These are phyloP conservation scores for Alternaria infectoria DNA, from an alignment of 2,329 filamentous ascomycete genomes.

Conservation along the genomic window DNA sequence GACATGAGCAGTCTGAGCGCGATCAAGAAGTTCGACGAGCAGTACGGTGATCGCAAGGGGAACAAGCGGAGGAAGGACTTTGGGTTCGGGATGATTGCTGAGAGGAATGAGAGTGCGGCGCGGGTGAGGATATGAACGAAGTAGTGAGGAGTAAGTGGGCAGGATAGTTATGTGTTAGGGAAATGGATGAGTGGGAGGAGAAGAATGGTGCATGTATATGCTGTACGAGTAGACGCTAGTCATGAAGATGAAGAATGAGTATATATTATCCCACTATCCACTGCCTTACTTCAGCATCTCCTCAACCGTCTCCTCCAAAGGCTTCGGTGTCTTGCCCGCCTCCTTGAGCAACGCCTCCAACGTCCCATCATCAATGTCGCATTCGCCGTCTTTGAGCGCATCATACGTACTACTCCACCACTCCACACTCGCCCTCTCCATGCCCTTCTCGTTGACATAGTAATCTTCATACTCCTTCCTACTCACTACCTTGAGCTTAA, in stretches of 20 bases:
- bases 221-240: not conserved
- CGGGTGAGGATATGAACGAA: constrained; percentile 35
- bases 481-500: constrained; percentile 46
- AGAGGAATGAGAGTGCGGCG: constrained; percentile 38
- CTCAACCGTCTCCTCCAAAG: constrained; percentile 49
- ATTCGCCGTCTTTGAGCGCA: constrained; percentile 52
- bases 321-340: constrained; percentile 44
- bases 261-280: not conserved
- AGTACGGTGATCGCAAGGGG: constrained; percentile 82
- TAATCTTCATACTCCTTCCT: constrained; percentile 51
- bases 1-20: constrained; percentile 87
- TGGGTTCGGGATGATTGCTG: constrained; percentile 54
- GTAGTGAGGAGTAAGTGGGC: not conserved
- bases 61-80: constrained; percentile 66
- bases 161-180: not conserved
- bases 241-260: not conserved
- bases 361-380: constrained; percentile 50
- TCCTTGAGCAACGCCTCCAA: constrained; percentile 48
- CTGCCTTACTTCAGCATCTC: constrained; percentile 46
- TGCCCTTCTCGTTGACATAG: constrained; percentile 47
- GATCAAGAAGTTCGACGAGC: constrained; percentile 94
- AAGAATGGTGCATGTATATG: not conserved
- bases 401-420: constrained; percentile 58
- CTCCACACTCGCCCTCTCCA: constrained; percentile 48
- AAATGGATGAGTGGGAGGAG: not conserved